Conservation (phyloP, 139 green algal genomes). For the Medakamo hakoo region DNA sequence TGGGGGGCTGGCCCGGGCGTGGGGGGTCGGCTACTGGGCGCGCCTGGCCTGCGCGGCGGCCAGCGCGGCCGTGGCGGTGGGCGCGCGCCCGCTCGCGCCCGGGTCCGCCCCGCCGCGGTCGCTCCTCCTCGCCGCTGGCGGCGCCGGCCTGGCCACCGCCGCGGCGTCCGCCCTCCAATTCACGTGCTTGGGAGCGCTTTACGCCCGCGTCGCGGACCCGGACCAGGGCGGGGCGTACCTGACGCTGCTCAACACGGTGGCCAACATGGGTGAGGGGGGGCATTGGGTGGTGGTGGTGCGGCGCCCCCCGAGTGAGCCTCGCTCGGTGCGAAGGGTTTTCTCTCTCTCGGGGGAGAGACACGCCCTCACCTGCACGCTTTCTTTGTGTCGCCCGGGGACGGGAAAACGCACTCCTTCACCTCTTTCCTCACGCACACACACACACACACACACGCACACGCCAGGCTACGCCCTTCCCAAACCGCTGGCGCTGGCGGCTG, state of each 20-base stretch:
- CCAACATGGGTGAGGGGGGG: slow-evolving; percentile 87
- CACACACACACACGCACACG: too few relatives aligned
- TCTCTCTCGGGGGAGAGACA: too few relatives aligned
- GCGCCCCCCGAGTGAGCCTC: too few relatives aligned
- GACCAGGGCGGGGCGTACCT: slow-evolving; percentile 79
- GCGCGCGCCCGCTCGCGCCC: too few relatives aligned
- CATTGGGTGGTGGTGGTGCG: too few relatives aligned
- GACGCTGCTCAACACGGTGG: slow-evolving; percentile 88
- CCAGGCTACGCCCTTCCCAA: not conserved
- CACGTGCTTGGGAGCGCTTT: slow-evolving; percentile 68
- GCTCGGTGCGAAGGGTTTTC: too few relatives aligned
- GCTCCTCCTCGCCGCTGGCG: slow-evolving; percentile 29
- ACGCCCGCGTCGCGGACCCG: slow-evolving; percentile 31
- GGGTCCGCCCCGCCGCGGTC: not conserved
- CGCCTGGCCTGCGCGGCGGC: slow-evolving; percentile 28
- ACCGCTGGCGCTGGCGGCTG: not conserved
- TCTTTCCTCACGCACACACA: too few relatives aligned
- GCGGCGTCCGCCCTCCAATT: slow-evolving; percentile 78
- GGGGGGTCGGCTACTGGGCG: slow-evolving; percentile 42
- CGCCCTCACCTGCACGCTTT: too few relatives aligned
- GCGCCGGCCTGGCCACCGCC: slow-evolving; percentile 38
- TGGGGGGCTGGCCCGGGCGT: slow-evolving; percentile 32
- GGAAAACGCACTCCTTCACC: too few relatives aligned
- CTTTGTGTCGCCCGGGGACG: too few relatives aligned
- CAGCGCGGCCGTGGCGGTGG: slow-evolving; percentile 11